These are phyloP conservation scores for Gloeopeniophorella convolvens DNA, from an alignment of 768 basidiomycete genomes.

Conservation along the genomic window DNA sequence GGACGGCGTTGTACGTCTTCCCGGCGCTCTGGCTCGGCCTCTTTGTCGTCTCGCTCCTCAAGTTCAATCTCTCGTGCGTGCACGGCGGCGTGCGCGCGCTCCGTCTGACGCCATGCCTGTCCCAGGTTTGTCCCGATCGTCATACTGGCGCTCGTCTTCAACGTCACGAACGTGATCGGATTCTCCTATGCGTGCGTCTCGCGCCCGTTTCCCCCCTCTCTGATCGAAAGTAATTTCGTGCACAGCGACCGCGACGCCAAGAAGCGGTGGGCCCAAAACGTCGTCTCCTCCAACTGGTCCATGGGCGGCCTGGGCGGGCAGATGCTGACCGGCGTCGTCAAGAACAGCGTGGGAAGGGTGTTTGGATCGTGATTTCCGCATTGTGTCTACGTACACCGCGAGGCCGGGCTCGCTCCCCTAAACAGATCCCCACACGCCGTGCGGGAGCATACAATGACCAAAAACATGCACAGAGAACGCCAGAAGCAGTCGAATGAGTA, in stretches of 20 bases:
- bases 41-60: slow-evolving; percentile 82
- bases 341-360: slow-evolving; percentile 71
- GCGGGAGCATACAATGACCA: background rate
- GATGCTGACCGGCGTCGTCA: slow-evolving; percentile 74
- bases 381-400: background rate
- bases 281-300: slow-evolving; percentile 64
- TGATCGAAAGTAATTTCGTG: background rate
- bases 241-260: slow-evolving; percentile 87
- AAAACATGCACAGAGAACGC: background rate
- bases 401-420: background rate
- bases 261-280: slow-evolving; percentile 76
- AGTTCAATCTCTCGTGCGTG: slow-evolving; percentile 78
- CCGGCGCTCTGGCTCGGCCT: slow-evolving; percentile 85
- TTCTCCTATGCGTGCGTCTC: slow-evolving; percentile 85
- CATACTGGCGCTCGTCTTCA: slow-evolving; percentile 90
- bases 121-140: slow-evolving; percentile 92
- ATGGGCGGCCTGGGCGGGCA: slow-evolving; percentile 82
- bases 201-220: background rate
- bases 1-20: slow-evolving; percentile 87
- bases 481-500: background rate
- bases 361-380: slow-evolving; percentile 41
- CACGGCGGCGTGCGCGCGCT: slow-evolving; percentile 8
- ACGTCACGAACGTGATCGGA: slow-evolving; percentile 90
- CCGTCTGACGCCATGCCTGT: slow-evolving; percentile 13
- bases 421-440: background rate